Evolutionary conservation across 2,329 filamentous ascomycete species (phyloP).

Genomic region (Teratosphaeria nubilosa): DNA sequence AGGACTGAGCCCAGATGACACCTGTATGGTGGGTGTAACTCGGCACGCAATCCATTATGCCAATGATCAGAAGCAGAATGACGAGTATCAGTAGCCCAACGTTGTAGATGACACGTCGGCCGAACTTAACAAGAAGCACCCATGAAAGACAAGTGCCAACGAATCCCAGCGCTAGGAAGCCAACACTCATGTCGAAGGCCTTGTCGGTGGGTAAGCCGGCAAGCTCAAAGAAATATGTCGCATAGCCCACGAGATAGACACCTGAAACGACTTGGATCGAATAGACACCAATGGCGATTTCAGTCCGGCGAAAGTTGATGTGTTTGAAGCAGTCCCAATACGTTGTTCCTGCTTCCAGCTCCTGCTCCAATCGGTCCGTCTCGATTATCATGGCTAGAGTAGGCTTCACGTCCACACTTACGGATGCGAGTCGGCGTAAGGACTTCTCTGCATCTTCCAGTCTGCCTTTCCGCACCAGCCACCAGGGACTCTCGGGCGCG

Average conservation of each 20-base stretch:
- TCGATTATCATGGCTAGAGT: slow-evolving; percentile 32
- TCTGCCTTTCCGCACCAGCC: slow-evolving; percentile 27
- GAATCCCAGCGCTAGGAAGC: slow-evolving; percentile 33
- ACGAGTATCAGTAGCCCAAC: slow-evolving; percentile 26
- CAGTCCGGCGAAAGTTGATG: slow-evolving; percentile 33
- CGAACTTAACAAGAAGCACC: slow-evolving; percentile 28
- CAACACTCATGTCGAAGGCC: slow-evolving; percentile 33
- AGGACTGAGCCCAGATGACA: slow-evolving; percentile 33
- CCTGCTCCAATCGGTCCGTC: slow-evolving; percentile 27
- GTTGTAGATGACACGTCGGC: slow-evolving; percentile 32
- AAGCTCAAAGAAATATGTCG: slow-evolving; percentile 40
- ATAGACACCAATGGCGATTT: slow-evolving; percentile 35
- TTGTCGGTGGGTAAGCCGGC: slow-evolving; percentile 30
- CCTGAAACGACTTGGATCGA: slow-evolving; percentile 35
- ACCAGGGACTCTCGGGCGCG: slow-evolving; percentile 25
- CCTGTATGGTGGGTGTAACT: slow-evolving; percentile 17
- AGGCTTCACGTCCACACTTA: slow-evolving; percentile 30
- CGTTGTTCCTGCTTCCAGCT: slow-evolving; percentile 30
- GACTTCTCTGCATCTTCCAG: slow-evolving; percentile 26
- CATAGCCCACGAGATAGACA: slow-evolving; percentile 33
- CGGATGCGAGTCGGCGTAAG: slow-evolving; percentile 27
- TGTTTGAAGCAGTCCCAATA: slow-evolving; percentile 33
- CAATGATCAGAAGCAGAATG: slow-evolving; percentile 29
- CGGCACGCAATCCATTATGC: slow-evolving; percentile 30
- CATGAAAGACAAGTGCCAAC: slow-evolving; percentile 34